Conservation (phyloP, 208 protist species). For the Trypanosoma vivax region DNA sequence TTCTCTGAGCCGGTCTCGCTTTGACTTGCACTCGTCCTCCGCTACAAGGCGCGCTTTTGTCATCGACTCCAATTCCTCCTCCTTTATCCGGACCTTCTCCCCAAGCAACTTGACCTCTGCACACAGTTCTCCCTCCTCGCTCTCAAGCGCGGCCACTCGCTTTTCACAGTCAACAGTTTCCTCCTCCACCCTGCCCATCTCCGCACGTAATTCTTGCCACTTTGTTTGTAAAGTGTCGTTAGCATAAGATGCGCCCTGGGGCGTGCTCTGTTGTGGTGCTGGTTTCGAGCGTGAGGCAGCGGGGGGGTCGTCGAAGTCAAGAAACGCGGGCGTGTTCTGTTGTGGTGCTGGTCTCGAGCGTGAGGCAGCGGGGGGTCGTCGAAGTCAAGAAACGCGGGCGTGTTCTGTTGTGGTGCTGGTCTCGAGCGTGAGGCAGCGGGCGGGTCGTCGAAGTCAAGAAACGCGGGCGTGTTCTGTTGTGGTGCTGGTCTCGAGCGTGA, state of each 20-base stretch:
- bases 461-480: background rate
- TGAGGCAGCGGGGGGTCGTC: conserved; percentile 7
- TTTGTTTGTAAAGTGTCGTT: background rate
- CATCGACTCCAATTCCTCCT: conserved; percentile 9
- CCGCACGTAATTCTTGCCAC: conserved; percentile 10
- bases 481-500: background rate
- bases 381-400: conserved; percentile 34
- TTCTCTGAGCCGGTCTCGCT: conserved; percentile 6
- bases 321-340: background rate
- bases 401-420: conserved; percentile 5
- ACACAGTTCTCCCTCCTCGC: conserved; percentile 26
- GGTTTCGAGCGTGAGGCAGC: background rate
- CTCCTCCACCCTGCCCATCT: conserved; percentile 9
- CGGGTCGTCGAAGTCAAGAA: background rate
- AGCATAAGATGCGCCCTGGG: background rate
- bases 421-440: background rate
- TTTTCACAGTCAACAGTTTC: conserved; percentile 5
- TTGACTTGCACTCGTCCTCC: conserved; percentile 9
- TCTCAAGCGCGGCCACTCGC: conserved; percentile 17
- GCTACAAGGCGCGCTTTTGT: background rate
- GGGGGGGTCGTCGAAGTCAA: background rate
- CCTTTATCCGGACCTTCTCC: conserved; percentile 9
- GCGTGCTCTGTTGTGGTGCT: background rate
- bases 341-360: background rate
- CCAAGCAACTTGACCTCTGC: conserved; percentile 22